A percentile compares a stretch with the other conserved stretches of the same genome.
phyloP scores from a whole-genome alignment of 352 stramenopile genomes.

The Phytophthora hibernalis region DNA sequence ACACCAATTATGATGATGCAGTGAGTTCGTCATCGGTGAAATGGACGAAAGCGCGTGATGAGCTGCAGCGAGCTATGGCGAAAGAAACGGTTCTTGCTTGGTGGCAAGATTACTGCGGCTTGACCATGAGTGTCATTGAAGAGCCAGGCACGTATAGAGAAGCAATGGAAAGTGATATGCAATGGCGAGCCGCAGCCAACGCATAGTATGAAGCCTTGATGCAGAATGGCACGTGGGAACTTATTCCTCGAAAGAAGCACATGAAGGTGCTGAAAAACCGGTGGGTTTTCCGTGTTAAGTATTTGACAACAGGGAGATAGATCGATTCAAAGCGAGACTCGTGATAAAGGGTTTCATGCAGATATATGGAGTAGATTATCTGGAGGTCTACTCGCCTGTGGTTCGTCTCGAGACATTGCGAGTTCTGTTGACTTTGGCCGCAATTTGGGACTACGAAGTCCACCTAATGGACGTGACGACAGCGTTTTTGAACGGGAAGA shows the following conservation, averaged over 20 bases:
- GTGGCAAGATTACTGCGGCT: constrained; percentile 5
- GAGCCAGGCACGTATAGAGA: background rate
- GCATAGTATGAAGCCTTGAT: constrained; percentile 2
- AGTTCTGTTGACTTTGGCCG: background rate
- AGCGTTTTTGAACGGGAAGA: background rate
- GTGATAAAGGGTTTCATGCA: constrained; percentile 17
- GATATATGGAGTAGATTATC: constrained; percentile 9
- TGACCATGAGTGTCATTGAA: constrained; percentile 1
- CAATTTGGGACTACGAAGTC: background rate
- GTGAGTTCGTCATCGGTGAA: too few species aligned
- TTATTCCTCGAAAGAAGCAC: constrained; percentile 6
- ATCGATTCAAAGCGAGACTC: constrained; percentile 8
- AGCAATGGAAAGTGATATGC: constrained; percentile 1
- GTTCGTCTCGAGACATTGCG: background rate
- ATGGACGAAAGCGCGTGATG: too few species aligned
- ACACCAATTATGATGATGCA: too few species aligned
- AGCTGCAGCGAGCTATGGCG: too few species aligned
- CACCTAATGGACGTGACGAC: constrained; percentile 2
- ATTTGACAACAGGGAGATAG: background rate
- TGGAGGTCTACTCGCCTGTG: constrained; percentile 1
- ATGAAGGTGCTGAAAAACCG: constrained; percentile 21
- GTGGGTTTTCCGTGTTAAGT: constrained; percentile 17
- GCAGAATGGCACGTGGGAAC: constrained; percentile 4
- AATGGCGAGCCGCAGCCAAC: background rate
- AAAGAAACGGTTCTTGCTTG: constrained; percentile 5